A percentile compares a stretch with the other conserved stretches of the same genome.
phyloP scores from a whole-genome alignment of 768 basidiomycete species.

The Bullera alba region DNA sequence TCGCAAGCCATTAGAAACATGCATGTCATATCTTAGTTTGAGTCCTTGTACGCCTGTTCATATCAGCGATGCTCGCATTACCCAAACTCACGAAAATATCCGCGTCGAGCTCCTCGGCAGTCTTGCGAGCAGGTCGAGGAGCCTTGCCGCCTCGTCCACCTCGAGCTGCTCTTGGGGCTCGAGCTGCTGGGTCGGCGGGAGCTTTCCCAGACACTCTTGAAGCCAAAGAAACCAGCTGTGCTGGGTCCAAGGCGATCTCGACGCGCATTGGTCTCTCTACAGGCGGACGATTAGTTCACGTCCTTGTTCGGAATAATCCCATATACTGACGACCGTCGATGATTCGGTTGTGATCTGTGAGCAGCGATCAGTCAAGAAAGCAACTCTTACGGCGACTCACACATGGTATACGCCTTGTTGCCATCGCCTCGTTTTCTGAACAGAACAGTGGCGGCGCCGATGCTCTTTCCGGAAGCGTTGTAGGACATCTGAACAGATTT shows the following conservation, averaged over 20 bases:
- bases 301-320: constrained; percentile 33
- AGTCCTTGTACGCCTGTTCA: constrained; percentile 27
- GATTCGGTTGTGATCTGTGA: constrained; percentile 79
- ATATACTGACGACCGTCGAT: constrained; percentile 99
- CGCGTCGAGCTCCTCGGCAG: constrained; percentile 84
- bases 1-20: neutral
- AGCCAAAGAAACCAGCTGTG: constrained; percentile 60
- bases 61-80: neutral
- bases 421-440: constrained; percentile 84
- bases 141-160: constrained; percentile 44
- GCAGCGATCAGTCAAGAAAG: constrained; percentile 4
- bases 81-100: constrained; percentile 83
- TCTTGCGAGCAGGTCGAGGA: constrained; percentile 53
- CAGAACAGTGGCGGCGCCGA: constrained; percentile 78
- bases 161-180: constrained; percentile 11
- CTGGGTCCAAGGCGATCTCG: constrained; percentile 88
- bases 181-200: constrained; percentile 41
- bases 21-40: neutral
- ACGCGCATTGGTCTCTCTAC: constrained; percentile 97
- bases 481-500: constrained; percentile 77
- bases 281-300: neutral
- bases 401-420: constrained; percentile 81
- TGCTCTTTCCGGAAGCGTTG: constrained; percentile 76
- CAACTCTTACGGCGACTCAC: constrained; percentile 17
- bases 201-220: constrained; percentile 77